These are phyloP conservation scores for Globisporangium sylvaticum DNA, from an alignment of 352 stramenopile genomes.

Conservation along the genomic window DNA sequence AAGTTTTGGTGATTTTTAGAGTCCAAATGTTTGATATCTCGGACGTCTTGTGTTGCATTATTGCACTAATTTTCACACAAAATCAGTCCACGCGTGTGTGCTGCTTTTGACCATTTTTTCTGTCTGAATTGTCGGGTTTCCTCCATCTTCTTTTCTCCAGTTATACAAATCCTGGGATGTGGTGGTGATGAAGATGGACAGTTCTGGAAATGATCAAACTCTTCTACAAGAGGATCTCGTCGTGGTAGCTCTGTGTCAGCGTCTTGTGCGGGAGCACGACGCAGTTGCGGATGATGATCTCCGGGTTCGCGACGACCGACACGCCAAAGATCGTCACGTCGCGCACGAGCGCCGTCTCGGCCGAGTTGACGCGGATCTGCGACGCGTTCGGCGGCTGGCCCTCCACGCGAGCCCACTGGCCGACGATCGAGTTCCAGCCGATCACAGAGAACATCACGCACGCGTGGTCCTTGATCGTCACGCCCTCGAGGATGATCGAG, in stretches of 20 bases:
- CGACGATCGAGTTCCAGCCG: slow-evolving; percentile 87
- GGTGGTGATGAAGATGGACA: neutral
- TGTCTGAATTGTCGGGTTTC: neutral
- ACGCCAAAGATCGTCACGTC: slow-evolving; percentile 88
- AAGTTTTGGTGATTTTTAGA: neutral
- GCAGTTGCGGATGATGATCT: slow-evolving; percentile 89
- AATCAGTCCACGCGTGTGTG: neutral
- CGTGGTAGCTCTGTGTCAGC: slow-evolving; percentile 85
- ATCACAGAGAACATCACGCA: slow-evolving; percentile 87
- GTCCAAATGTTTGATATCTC: neutral
- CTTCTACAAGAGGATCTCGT: slow-evolving; percentile 84
- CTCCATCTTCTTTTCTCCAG: slow-evolving; percentile 1
- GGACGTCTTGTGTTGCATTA: neutral
- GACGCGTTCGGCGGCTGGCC: slow-evolving; percentile 78
- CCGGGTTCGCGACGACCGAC: slow-evolving; percentile 81
- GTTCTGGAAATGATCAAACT: neutral
- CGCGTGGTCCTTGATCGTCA: slow-evolving; percentile 86
- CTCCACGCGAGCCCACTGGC: slow-evolving; percentile 83
- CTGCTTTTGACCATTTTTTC: neutral
- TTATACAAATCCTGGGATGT: slow-evolving; percentile 4
- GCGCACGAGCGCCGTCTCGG: slow-evolving; percentile 74
- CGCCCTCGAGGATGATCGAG: slow-evolving; percentile 86
- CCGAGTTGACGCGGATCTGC: slow-evolving; percentile 62
- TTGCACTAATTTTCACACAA: neutral
- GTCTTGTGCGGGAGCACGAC: slow-evolving; percentile 88